phyloP scores from a whole-genome alignment of 192 early-diverging fungal genomes.

The Kappamyces sp. region DNA sequence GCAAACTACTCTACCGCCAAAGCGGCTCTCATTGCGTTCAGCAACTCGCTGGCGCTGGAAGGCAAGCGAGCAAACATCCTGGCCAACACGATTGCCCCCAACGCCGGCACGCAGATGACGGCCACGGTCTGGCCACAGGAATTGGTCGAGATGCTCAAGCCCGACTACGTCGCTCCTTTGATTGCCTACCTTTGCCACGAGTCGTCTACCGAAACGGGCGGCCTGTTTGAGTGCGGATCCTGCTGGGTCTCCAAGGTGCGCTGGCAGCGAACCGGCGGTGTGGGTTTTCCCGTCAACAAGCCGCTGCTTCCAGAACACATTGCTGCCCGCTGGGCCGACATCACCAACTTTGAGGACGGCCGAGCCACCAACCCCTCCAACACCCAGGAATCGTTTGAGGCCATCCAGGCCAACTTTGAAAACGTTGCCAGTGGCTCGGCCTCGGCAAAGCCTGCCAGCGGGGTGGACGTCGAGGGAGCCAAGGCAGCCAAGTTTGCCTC shows the following conservation, averaged over 20 bases:
- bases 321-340: constrained; percentile 66
- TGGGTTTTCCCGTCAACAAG: constrained; percentile 81
- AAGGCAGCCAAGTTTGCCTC: constrained; percentile 41
- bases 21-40: constrained; percentile 83
- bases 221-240: constrained; percentile 52
- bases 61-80: constrained; percentile 87
- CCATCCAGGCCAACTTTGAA: constrained; percentile 78
- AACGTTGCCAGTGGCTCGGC: constrained; percentile 46
- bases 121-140: constrained; percentile 95
- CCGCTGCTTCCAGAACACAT: constrained; percentile 82
- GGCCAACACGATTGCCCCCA: constrained; percentile 92
- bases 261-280: constrained; percentile 92
- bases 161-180: constrained; percentile 93
- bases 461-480: constrained; percentile 60
- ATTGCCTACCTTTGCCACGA: constrained; percentile 94
- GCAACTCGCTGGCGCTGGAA: constrained; percentile 87
- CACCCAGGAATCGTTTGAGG: constrained; percentile 73
- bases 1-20: constrained; percentile 95
- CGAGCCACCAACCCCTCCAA: constrained; percentile 79
- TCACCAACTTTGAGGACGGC: constrained; percentile 94
- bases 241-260: constrained; percentile 66
- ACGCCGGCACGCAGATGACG: constrained; percentile 95
- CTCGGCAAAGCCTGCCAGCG: background rate
- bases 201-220: constrained; percentile 68
- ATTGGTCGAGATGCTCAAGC: constrained; percentile 89